Evolutionary conservation across 805 yeast genomes (phyloP).

Genomic region (Barnettozyma botsteinii): DNA sequence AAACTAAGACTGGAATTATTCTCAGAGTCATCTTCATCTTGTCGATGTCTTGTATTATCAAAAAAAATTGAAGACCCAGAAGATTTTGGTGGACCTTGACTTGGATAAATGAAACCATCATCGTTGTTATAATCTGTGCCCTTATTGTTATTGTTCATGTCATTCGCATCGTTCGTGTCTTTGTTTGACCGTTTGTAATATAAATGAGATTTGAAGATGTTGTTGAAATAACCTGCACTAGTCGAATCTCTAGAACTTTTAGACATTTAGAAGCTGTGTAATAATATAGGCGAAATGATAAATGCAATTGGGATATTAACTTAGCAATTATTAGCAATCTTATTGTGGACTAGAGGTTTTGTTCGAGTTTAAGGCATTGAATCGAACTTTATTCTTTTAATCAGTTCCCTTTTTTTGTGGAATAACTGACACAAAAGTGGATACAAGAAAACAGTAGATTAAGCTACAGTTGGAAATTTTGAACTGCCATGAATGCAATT

Average conservation of each 20-base stretch:
- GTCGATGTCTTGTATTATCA: background rate
- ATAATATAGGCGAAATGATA: no score
- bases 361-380: no score
- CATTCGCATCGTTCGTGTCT: background rate
- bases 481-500: no score
- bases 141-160: background rate
- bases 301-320: no score
- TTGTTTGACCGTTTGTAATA: slow-evolving; percentile 5
- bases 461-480: no score
- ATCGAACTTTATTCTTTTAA: no score
- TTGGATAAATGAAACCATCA: background rate
- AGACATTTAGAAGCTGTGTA: no score
- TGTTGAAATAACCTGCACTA: slow-evolving; percentile 9
- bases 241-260: background rate
- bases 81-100: background rate
- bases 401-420: no score
- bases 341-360: no score
- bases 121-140: background rate
- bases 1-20: background rate
- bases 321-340: background rate
- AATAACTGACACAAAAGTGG: no score
- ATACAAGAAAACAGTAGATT: no score
- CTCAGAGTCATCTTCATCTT: background rate
- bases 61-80: background rate
- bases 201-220: slow-evolving; percentile 10